A percentile compares a stretch with the other conserved stretches of the same genome.
These are phyloP conservation scores for Echeveria elegans DNA, from an alignment of 164 flowering plant genomes.

Conservation along the genomic window DNA sequence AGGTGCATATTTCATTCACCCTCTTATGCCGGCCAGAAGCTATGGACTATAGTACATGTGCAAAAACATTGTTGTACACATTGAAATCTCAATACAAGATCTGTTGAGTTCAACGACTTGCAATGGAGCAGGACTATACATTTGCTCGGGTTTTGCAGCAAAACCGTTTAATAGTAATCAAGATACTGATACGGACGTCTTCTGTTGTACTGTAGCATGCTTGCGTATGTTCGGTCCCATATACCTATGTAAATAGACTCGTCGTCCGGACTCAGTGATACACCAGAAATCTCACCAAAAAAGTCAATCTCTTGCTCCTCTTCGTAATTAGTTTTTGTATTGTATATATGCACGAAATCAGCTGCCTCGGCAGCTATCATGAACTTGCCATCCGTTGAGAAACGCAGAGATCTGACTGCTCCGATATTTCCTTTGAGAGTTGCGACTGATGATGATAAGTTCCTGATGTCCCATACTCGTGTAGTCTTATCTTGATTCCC, in stretches of 20 bases:
- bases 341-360: constrained; percentile 55
- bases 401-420: constrained; percentile 47
- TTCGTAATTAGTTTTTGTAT: constrained; percentile 28
- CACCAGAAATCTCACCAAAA: constrained; percentile 65
- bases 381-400: constrained; percentile 51
- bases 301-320: constrained; percentile 58
- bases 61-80: background rate
- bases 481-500: constrained; percentile 69
- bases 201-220: constrained; percentile 48
- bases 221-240: constrained; percentile 63
- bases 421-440: constrained; percentile 49
- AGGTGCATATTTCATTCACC: constrained; percentile 79
- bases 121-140: background rate
- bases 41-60: constrained; percentile 41
- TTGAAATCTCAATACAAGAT: background rate
- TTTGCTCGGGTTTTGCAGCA: background rate
- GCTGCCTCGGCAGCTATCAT: constrained; percentile 62
- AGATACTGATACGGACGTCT: constrained; percentile 36
- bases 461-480: constrained; percentile 55
- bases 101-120: too few species aligned
- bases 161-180: constrained; percentile 27
- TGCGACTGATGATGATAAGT: constrained; percentile 31
- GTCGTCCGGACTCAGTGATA: constrained; percentile 53
- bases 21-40: constrained; percentile 85
- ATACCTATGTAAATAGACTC: constrained; percentile 52